Base-by-base conservation (phyloP, 768 basidiomycete genomes). In the Chalciporus piperatus region DNA sequence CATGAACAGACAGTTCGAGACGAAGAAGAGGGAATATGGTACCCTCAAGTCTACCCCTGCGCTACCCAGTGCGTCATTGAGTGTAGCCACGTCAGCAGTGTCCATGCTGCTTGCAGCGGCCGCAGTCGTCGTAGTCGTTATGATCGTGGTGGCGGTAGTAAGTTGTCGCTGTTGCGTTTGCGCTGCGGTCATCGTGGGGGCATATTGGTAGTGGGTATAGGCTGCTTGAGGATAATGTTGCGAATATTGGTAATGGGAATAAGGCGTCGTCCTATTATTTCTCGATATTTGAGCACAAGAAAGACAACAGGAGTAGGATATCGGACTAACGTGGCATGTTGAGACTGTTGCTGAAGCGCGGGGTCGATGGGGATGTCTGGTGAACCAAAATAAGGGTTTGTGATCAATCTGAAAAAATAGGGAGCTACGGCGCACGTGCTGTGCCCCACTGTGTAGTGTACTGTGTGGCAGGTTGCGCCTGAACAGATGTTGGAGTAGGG, bases 41-140 rank as follows among this genome's bases (percentile, higher is more conserved):
- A 88, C 89, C 64, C 87, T 72, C n/a, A 93, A 71, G 70, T 93
- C 91, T 7, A 93, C 89, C 11, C 91, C 90, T 7, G 89, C 90
- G 62, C 89, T 90, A 5, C 89, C 91, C 2, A 93, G 71, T 4
- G 89, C 91, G 58, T 93, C 90, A 50, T 90, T 92, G 39, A 93
- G 62, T 7, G 86, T 88, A 11, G 89, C 81, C 30, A 92, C 80
- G 60, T 92, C 89, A 4, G 83, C 70, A 3, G 82, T 83, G 58
- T 87, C 87, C 50, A 83, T 73, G 1, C 70, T 71, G 40, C 66
- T 67, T 35, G 56, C 70, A 12, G 58, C 51, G 2, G 66, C 47
- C n/a, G 59, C 55, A 6, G 62, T 37, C 13, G 67, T 49, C 7
- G 67, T 47, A 48, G 58, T 3, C 1, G 37, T 54, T 17, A 66